phyloP scores from a whole-genome alignment of 2,329 filamentous ascomycete genomes.

The Arthroderma sp. region DNA sequence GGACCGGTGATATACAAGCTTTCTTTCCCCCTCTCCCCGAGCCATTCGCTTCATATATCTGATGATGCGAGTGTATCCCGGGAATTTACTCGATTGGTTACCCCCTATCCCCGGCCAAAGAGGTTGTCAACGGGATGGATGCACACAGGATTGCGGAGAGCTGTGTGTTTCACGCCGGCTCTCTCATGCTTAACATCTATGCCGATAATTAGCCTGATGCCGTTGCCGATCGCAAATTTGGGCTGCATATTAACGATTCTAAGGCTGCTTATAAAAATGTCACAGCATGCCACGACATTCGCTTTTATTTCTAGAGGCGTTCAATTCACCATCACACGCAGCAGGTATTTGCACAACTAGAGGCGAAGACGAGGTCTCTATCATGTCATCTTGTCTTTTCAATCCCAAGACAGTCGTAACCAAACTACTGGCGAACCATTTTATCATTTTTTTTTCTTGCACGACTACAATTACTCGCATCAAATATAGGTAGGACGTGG shows the following conservation, averaged over 20 bases:
- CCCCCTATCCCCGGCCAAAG: neutral
- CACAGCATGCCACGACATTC: neutral
- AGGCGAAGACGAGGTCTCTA: neutral
- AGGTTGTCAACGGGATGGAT: neutral
- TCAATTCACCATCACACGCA: neutral
- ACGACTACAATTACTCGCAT: conserved; percentile 4
- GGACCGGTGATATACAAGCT: neutral
- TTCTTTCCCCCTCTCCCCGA: too few relatives aligned
- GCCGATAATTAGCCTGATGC: neutral
- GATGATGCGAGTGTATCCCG: neutral
- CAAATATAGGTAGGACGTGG: conserved; percentile 1
- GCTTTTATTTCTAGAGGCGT: conserved; percentile 1
- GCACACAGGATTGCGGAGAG: neutral
- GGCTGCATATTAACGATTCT: neutral
- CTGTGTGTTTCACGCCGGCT: neutral
- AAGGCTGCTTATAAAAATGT: neutral
- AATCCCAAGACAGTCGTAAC: neutral
- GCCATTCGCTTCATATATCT: neutral
- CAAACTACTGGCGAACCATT: neutral
- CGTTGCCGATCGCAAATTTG: neutral
- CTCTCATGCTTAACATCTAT: neutral
- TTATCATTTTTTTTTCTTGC: neutral
- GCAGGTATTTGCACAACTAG: neutral
- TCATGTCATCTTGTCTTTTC: neutral
- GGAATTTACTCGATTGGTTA: neutral